Conservation (phyloP, 1,139 yeast species). For the Saccharomycopsis phalli region DNA sequence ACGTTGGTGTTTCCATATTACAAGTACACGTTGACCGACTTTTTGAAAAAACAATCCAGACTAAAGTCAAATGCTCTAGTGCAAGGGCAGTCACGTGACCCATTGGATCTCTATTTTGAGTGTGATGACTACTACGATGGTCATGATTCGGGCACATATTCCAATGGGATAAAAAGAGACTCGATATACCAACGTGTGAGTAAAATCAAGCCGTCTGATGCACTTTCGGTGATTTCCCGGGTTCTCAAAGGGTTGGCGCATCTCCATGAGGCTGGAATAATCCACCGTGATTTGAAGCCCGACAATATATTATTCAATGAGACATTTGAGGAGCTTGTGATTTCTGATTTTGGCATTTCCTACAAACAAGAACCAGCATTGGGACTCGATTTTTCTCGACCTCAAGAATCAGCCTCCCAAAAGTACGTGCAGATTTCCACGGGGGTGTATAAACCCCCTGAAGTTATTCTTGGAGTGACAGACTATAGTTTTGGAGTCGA, state of each 20-base stretch:
- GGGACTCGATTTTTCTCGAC: constrained; percentile 17
- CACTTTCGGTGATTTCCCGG: constrained; percentile 32
- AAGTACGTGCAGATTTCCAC: constrained; percentile 72
- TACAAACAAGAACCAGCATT: constrained; percentile 26
- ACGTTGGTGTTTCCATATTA: constrained; percentile 36
- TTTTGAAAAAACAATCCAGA: constrained; percentile 27
- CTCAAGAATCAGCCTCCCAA: constrained; percentile 36
- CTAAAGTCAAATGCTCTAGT: constrained; percentile 7
- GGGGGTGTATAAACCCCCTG: constrained; percentile 77
- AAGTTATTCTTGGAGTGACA: constrained; percentile 60
- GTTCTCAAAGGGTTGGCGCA: constrained; percentile 41
- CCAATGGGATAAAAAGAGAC: constrained; percentile 4
- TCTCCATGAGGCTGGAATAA: constrained; percentile 51
- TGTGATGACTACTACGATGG: constrained; percentile 17
- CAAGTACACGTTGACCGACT: constrained; percentile 28
- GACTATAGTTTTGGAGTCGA: constrained; percentile 60
- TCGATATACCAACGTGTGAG: constrained; percentile 25
- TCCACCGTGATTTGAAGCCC: constrained; percentile 85
- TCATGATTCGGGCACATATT: constrained; percentile 22
- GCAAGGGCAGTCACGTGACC: constrained; percentile 8
- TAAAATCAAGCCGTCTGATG: constrained; percentile 27
- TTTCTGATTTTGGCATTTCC: constrained; percentile 79
- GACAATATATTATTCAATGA: constrained; percentile 52
- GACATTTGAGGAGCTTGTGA: constrained; percentile 28
- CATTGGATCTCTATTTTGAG: constrained; percentile 14